Evolutionary conservation across 139 green algal species (phyloP).

Genomic region (Marvania coccoides): DNA sequence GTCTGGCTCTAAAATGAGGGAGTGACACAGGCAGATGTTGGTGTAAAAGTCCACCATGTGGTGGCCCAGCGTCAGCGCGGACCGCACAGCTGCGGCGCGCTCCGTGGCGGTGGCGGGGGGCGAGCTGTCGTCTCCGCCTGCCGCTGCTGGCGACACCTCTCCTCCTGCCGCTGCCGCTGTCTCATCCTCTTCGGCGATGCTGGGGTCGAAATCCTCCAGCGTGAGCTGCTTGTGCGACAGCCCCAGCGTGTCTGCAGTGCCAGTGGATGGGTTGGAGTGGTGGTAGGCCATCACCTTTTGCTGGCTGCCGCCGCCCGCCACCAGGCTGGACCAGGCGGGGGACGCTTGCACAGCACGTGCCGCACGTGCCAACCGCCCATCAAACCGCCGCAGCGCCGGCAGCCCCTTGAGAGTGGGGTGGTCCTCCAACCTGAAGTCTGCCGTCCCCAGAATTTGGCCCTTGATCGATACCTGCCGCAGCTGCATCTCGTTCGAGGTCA

Average conservation of each 20-base stretch:
- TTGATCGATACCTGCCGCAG: slow-evolving; percentile 50
- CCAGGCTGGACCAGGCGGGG: slow-evolving; percentile 19
- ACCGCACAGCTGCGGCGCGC: neutral
- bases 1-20: slow-evolving; percentile 47
- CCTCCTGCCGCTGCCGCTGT: neutral
- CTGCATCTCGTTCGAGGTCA: slow-evolving; percentile 88
- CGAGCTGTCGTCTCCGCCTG: neutral
- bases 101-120: neutral
- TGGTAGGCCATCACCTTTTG: slow-evolving; percentile 19
- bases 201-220: neutral
- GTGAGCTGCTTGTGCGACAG: neutral
- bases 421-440: slow-evolving; percentile 38
- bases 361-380: slow-evolving; percentile 26
- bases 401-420: slow-evolving; percentile 3
- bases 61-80: slow-evolving; percentile 20
- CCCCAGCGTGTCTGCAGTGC: slow-evolving; percentile 1
- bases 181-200: neutral
- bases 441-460: slow-evolving; percentile 23
- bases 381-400: slow-evolving; percentile 36
- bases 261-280: slow-evolving; percentile 15
- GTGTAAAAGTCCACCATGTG: slow-evolving; percentile 57
- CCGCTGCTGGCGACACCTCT: neutral
- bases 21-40: slow-evolving; percentile 60
- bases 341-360: slow-evolving; percentile 13
- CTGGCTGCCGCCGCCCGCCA: slow-evolving; percentile 29